Conservation (phyloP, 129 eudicot genomes). For the Solidago caesia region DNA sequence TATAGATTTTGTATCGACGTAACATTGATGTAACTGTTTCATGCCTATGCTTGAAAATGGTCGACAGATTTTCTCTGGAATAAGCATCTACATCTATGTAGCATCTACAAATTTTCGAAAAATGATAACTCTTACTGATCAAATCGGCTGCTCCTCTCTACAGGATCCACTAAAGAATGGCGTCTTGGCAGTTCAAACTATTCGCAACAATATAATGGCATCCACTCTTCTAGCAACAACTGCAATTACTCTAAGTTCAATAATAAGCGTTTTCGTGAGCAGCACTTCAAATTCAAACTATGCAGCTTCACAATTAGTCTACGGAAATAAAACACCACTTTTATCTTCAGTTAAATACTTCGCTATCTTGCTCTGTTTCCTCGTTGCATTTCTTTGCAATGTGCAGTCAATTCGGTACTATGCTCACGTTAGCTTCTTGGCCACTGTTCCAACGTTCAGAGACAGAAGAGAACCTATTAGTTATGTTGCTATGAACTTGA, state of each 20-base stretch:
- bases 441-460: slow-evolving; percentile 52
- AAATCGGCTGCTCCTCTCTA: neutral
- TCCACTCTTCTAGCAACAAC: slow-evolving; percentile 78
- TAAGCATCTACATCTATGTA: too few species aligned
- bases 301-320: slow-evolving; percentile 42
- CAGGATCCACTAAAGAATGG: slow-evolving; percentile 89
- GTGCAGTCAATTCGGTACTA: slow-evolving; percentile 86
- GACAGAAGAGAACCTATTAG: slow-evolving; percentile 46
- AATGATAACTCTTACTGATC: neutral
- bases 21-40: too few species aligned
- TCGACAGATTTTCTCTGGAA: too few species aligned
- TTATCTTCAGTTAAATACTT: slow-evolving; percentile 62
- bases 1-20: too few species aligned
- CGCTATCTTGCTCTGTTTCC: slow-evolving; percentile 69
- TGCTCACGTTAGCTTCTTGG: slow-evolving; percentile 81
- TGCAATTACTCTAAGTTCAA: slow-evolving; percentile 78
- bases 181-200: slow-evolving; percentile 69
- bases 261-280: slow-evolving; percentile 76
- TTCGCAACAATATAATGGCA: slow-evolving; percentile 94
- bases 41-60: too few species aligned
- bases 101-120: too few species aligned
- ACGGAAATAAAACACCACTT: slow-evolving; percentile 58
- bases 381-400: slow-evolving; percentile 75
- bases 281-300: slow-evolving; percentile 34
- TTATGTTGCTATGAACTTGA: slow-evolving; percentile 62